Percentiles rank a stretch among this genome's conserved stretches.
These are phyloP conservation scores for Dryas drummondii DNA, from an alignment of 306 rosid species.

Conservation along the genomic window DNA sequence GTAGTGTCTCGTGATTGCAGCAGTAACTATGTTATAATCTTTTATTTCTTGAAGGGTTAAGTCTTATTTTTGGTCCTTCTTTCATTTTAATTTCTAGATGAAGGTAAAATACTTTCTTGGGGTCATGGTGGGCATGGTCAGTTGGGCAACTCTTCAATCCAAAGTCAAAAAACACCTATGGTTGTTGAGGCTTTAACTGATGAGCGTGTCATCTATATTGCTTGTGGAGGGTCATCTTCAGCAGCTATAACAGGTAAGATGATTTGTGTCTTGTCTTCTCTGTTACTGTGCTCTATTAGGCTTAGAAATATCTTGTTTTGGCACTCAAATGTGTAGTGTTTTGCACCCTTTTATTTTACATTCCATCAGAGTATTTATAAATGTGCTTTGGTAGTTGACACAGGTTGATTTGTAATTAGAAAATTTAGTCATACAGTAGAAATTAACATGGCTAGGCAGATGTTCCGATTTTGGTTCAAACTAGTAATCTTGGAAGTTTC, in stretches of 20 bases:
- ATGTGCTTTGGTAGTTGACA: not conserved
- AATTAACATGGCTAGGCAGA: not conserved
- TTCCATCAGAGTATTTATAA: not conserved
- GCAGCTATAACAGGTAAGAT: slow-evolving; percentile 79
- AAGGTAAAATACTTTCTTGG: slow-evolving; percentile 93
- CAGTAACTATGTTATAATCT: slow-evolving; percentile 3
- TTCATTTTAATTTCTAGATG: slow-evolving; percentile 48
- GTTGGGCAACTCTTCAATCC: slow-evolving; percentile 74
- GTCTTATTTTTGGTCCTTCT: slow-evolving; percentile 17
- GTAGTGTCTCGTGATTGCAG: not conserved
- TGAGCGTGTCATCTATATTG: slow-evolving; percentile 54
- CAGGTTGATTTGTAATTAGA: not conserved
- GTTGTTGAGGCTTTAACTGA: slow-evolving; percentile 59
- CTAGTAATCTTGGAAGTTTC: not conserved
- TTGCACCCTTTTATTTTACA: not conserved
- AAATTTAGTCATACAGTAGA: not conserved
- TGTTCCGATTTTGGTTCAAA: not conserved
- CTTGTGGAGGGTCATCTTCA: slow-evolving; percentile 88
- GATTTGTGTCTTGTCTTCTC: not conserved
- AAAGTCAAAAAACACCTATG: slow-evolving; percentile 65
- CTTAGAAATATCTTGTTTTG: not conserved
- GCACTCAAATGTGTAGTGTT: not conserved
- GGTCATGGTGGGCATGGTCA: slow-evolving; percentile 97
- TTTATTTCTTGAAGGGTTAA: slow-evolving; percentile 8
- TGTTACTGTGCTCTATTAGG: not conserved